Evolutionary conservation across 2,329 filamentous ascomycete genomes (phyloP).

Genomic region (Xylariaceae sp.): DNA sequence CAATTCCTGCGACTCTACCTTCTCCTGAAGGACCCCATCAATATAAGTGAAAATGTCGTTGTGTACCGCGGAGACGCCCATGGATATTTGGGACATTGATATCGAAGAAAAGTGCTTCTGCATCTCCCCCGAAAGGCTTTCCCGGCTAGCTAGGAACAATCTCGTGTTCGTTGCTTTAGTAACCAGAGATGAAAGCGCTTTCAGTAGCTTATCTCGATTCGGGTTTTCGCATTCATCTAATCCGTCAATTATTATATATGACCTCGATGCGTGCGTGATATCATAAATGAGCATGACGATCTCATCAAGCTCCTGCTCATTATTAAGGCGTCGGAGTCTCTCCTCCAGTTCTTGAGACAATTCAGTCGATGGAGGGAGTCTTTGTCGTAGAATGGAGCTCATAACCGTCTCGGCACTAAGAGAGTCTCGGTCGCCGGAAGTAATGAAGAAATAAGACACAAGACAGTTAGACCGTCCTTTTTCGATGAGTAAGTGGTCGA

Average conservation of each 20-base stretch:
- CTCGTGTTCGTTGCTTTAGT: neutral
- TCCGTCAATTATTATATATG: conserved; percentile 12
- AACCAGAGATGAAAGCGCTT: neutral
- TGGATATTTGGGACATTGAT: neutral
- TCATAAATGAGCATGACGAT: neutral
- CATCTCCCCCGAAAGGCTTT: neutral
- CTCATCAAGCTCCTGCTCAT: neutral
- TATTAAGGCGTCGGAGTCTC: neutral
- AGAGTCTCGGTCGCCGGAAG: conserved; percentile 21
- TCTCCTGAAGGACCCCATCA: neutral
- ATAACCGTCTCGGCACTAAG: conserved; percentile 22
- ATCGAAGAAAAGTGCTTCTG: neutral
- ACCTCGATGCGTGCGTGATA: neutral
- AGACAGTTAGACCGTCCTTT: conserved; percentile 1
- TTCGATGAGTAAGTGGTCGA: conserved; percentile 20
- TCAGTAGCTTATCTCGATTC: neutral
- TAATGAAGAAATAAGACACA: conserved; percentile 28
- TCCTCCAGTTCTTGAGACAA: conserved; percentile 12
- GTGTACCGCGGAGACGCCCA: neutral
- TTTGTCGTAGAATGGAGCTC: conserved; percentile 24
- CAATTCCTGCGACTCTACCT: neutral
- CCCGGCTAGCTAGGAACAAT: neutral
- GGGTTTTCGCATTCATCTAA: conserved; percentile 8
- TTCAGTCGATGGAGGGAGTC: conserved; percentile 3
- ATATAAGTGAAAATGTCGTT: conserved; percentile 3